phyloP scores from a whole-genome alignment of 495 filamentous ascomycete species.

The Aspergillus sparsus region DNA sequence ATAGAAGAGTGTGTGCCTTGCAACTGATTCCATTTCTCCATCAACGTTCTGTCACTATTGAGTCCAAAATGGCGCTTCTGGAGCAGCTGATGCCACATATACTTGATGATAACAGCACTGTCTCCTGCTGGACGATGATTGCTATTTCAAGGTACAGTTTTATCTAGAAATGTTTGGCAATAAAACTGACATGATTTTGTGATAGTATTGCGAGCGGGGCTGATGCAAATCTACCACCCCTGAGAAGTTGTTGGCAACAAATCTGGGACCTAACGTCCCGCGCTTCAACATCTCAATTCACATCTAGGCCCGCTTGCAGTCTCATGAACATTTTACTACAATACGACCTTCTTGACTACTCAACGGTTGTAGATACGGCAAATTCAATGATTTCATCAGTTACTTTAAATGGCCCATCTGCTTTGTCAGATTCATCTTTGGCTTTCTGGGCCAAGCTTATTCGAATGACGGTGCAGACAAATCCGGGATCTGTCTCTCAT shows the following conservation, averaged over 20 bases:
- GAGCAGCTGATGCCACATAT: constrained; percentile 51
- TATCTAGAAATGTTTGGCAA: constrained; percentile 2
- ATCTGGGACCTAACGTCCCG: constrained; percentile 74
- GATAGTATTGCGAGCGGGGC: constrained; percentile 36
- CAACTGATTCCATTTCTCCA: constrained; percentile 78
- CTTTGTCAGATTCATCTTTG: constrained; percentile 78
- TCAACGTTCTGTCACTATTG: constrained; percentile 38
- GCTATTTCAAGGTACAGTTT: constrained; percentile 57
- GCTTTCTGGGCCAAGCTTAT: constrained; percentile 67
- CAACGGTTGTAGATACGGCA: constrained; percentile 60
- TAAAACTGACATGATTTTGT: constrained; percentile 5
- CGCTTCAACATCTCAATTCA: constrained; percentile 65
- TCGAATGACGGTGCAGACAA: constrained; percentile 52
- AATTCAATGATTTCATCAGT: constrained; percentile 70
- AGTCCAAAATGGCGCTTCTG: constrained; percentile 47
- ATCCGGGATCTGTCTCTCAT: constrained; percentile 62
- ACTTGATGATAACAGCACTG: constrained; percentile 54
- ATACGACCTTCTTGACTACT: constrained; percentile 61
- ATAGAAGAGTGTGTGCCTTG: constrained; percentile 64
- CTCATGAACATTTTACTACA: constrained; percentile 69
- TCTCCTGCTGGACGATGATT: constrained; percentile 68
- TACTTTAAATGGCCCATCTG: constrained; percentile 77
- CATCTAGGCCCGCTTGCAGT: constrained; percentile 79
- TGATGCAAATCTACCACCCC: constrained; percentile 26
- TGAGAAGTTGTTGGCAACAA: constrained; percentile 62